These are phyloP conservation scores for Pythium dissimile DNA, from an alignment of 352 stramenopile genomes.

Conservation along the genomic window DNA sequence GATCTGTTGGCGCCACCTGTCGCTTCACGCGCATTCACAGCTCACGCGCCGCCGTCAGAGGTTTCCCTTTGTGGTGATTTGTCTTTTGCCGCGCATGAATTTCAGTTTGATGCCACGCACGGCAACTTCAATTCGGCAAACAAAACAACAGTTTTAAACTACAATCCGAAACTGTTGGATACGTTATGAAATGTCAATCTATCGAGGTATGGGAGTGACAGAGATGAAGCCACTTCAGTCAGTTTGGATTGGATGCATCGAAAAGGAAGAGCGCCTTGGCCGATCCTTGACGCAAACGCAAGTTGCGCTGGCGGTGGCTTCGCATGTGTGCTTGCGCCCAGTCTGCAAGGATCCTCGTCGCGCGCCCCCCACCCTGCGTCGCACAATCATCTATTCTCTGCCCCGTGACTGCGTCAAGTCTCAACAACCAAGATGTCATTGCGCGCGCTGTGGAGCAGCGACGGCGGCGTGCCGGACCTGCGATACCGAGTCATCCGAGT, in stretches of 20 bases:
- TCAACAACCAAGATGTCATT: background rate
- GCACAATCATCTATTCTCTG: no score
- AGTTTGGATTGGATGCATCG: constrained; percentile 6
- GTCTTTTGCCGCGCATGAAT: background rate
- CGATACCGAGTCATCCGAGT: background rate
- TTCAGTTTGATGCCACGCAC: background rate
- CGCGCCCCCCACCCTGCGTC: background rate
- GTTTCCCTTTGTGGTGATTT: background rate
- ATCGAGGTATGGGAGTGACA: background rate
- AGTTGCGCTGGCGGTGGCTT: no score
- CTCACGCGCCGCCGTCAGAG: background rate
- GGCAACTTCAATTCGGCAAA: constrained; percentile 12
- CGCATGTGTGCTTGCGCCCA: no score
- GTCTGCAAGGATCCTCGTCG: background rate
- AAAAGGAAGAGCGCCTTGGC: background rate
- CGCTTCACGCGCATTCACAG: background rate
- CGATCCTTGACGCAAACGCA: background rate
- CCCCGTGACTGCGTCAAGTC: no score
- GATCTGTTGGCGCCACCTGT: no score
- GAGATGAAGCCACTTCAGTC: constrained; percentile 9
- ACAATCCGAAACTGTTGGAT: background rate
- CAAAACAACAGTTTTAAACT: no score
- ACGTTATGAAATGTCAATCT: background rate
- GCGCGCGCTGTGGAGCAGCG: background rate
- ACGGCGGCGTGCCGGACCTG: background rate